Base-by-base conservation (phyloP, 2,329 filamentous ascomycete genomes). In the Apiospora arundinis region DNA sequence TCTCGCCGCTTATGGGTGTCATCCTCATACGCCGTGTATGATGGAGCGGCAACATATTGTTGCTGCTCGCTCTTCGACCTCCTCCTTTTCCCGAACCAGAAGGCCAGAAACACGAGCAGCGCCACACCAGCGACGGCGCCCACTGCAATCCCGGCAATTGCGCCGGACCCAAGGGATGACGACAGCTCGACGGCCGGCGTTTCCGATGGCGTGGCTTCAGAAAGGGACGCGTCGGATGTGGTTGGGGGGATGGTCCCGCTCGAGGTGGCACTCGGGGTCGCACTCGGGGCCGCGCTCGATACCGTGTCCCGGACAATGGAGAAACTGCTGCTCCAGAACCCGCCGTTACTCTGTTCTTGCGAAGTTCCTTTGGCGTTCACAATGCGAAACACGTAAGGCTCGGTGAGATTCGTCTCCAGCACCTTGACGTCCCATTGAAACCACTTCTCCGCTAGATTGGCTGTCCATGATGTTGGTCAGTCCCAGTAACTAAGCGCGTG, bases 401-500 rank as follows among this genome's bases (percentile, higher is more conserved):
- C 63, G 40, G 63, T 46, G 3, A 67, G 63, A 18, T 67, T 45
- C 5, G 40, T 44, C 45, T 67, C 63, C 23, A 25, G n/a, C 1
- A 67, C 63, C n/a, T 25, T 40, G 7, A 67, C 40, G 4, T 67
- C 40, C 63, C 63, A 67, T n/a, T 67, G 44, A 8, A 67, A 67
- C 63, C 63, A 44, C 12, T 23, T 23, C 21, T 40, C 12, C 0
- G 44, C 44, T 16, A 67, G 16, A 25, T 67, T 67, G 40, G 25
- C 63, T 67, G 12, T 25, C 9, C 2, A 32, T 11, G 28, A 14
- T 45, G 16, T 45, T 28, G 1, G 11, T 28, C 2, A 23, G 42
- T 23, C 23, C 23, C 14, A 42, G 60, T 16, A 32, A 18, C 18
- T 11, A 11, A 8, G 42, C 42, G 60, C 11, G 18, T n/a, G n/a